Percentiles rank a stretch among this genome's conserved stretches.
These are phyloP conservation scores for Hibiscus syriacus DNA, from an alignment of 345 rosid species.

Conservation along the genomic window DNA sequence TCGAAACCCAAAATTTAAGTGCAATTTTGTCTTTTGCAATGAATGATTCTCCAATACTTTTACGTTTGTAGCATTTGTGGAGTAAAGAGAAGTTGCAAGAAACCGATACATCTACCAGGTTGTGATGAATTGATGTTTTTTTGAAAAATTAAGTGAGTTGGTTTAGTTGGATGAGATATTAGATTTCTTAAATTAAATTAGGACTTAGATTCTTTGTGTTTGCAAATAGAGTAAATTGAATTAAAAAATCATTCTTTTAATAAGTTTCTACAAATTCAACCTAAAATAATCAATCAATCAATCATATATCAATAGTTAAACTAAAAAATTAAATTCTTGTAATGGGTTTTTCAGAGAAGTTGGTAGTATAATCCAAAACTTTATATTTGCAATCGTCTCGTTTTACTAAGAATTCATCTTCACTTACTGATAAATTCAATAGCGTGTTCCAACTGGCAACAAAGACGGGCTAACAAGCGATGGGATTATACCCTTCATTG, in stretches of 20 bases:
- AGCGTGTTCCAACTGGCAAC: not conserved
- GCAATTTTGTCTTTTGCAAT: not conserved
- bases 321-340: not conserved
- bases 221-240: too few relatives aligned
- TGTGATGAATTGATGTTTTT: not conserved
- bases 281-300: too few relatives aligned
- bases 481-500: not conserved
- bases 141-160: too few relatives aligned
- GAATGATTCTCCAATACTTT: not conserved
- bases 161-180: too few relatives aligned
- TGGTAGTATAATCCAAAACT: not conserved
- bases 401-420: not conserved
- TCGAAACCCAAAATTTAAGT: constrained; percentile 4
- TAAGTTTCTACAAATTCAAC: too few relatives aligned
- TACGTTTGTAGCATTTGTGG: not conserved
- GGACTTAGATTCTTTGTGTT: too few relatives aligned
- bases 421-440: not conserved
- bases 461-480: not conserved
- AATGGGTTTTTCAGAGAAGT: not conserved
- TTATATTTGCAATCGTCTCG: not conserved
- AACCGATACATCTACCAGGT: not conserved
- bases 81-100: not conserved
- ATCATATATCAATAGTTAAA: too few relatives aligned
- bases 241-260: too few relatives aligned
- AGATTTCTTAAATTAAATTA: too few relatives aligned